These are phyloP conservation scores for Backusella morwellensis DNA, from an alignment of 192 early-diverging fungal genomes.

Conservation along the genomic window DNA sequence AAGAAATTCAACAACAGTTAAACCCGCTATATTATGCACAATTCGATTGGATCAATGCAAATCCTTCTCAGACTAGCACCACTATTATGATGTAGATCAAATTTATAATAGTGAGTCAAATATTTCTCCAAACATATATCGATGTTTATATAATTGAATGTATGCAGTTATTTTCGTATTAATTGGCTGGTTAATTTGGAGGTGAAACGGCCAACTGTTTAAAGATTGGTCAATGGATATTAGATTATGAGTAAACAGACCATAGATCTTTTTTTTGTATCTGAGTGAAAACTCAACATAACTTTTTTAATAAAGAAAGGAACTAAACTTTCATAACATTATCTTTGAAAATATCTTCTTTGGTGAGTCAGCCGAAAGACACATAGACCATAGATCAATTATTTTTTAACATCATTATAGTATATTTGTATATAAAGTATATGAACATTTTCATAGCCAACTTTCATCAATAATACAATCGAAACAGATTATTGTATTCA, in stretches of 20 bases:
- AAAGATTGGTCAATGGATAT: neutral
- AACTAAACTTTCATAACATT: too few species aligned
- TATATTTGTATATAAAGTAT: too few species aligned
- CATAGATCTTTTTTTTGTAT: neutral
- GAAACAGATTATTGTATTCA: too few species aligned
- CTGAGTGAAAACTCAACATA: too few species aligned
- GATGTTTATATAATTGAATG: neutral
- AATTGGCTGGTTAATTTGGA: neutral
- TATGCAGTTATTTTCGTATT: neutral
- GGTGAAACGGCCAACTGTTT: neutral
- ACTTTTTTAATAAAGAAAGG: too few species aligned
- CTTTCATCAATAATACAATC: too few species aligned
- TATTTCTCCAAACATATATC: neutral
- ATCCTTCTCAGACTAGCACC: neutral
- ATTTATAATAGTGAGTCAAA: neutral
- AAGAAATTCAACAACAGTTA: neutral
- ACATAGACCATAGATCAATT: neutral
- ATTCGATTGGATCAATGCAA: neutral
- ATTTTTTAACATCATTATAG: too few species aligned
- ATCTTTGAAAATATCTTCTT: too few species aligned
- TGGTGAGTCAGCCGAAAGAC: too few species aligned
- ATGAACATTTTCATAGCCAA: too few species aligned
- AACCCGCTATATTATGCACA: neutral
- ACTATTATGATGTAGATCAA: neutral
- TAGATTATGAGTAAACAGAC: neutral